Conservation (phyloP, 441 rosid species). For the Populus hybrid region DNA sequence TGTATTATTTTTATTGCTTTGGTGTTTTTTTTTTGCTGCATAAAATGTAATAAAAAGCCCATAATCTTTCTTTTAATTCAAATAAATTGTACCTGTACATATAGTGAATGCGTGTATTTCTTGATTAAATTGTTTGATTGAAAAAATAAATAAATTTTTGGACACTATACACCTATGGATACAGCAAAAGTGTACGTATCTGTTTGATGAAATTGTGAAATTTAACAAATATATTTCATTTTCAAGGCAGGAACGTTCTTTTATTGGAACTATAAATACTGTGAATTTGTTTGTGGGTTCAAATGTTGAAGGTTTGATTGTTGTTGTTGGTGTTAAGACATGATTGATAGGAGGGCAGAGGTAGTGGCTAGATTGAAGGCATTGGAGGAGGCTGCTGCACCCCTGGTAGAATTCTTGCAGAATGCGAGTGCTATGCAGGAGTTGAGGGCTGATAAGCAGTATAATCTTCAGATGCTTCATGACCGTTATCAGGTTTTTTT, state of each 20-base stretch:
- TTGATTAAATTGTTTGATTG: background rate
- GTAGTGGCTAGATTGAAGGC: slow-evolving; percentile 85
- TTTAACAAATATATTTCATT: background rate
- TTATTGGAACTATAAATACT: background rate
- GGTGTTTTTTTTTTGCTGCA: background rate
- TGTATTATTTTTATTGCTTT: background rate
- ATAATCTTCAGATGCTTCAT: slow-evolving; percentile 86
- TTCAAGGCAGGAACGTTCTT: background rate
- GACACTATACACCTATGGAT: background rate
- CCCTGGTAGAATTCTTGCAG: slow-evolving; percentile 69
- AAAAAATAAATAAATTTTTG: background rate
- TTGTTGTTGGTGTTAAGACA: slow-evolving; percentile 35
- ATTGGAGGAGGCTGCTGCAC: slow-evolving; percentile 90
- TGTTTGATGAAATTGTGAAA: background rate
- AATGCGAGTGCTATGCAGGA: slow-evolving; percentile 80
- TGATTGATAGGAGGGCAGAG: slow-evolving; percentile 87
- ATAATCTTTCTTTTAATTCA: background rate
- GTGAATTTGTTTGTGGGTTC: background rate
- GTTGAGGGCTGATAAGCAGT: slow-evolving; percentile 68
- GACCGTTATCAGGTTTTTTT: slow-evolving; percentile 82
- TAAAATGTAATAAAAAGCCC: background rate
- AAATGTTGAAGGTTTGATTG: background rate
- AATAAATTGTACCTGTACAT: background rate
- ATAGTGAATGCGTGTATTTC: background rate
- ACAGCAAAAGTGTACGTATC: background rate